Evolutionary conservation across 495 filamentous ascomycete genomes (phyloP).

Genomic region (Venustampulla echinocandica): DNA sequence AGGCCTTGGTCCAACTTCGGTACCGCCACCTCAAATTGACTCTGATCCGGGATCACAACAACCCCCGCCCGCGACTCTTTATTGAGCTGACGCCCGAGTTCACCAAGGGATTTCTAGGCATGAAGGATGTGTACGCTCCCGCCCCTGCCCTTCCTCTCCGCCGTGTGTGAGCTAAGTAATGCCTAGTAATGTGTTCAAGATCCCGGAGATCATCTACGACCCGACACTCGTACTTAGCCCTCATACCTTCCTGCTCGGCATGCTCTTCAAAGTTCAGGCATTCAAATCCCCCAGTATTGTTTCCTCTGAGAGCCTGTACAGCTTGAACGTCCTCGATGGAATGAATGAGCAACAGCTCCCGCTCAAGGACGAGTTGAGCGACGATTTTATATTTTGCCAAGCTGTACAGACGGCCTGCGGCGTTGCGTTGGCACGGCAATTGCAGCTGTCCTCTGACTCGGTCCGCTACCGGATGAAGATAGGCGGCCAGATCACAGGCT

Average conservation of each 20-base stretch:
- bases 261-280: conserved; percentile 26
- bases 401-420: conserved; percentile 13
- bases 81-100: conserved; percentile 29
- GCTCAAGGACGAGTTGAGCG: conserved; percentile 24
- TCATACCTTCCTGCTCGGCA: conserved; percentile 21
- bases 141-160: conserved; percentile 7
- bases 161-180: conserved; percentile 5
- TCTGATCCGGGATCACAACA: conserved; percentile 28
- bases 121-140: conserved; percentile 27
- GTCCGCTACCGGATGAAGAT: conserved; percentile 22
- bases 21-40: conserved; percentile 20
- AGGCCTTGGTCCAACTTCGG: conserved; percentile 28
- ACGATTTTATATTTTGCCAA: conserved; percentile 22
- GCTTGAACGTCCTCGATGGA: conserved; percentile 24
- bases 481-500: conserved; percentile 23
- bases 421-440: conserved; percentile 16
- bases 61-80: conserved; percentile 24
- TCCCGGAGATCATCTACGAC: conserved; percentile 30
- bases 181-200: conserved; percentile 26
- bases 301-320: conserved; percentile 26
- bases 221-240: conserved; percentile 23
- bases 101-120: conserved; percentile 27
- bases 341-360: conserved; percentile 26
- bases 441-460: conserved; percentile 13
- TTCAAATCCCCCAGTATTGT: conserved; percentile 27